Base-by-base conservation (phyloP, 2,329 filamentous ascomycete species). In the Madurella fahalii region DNA sequence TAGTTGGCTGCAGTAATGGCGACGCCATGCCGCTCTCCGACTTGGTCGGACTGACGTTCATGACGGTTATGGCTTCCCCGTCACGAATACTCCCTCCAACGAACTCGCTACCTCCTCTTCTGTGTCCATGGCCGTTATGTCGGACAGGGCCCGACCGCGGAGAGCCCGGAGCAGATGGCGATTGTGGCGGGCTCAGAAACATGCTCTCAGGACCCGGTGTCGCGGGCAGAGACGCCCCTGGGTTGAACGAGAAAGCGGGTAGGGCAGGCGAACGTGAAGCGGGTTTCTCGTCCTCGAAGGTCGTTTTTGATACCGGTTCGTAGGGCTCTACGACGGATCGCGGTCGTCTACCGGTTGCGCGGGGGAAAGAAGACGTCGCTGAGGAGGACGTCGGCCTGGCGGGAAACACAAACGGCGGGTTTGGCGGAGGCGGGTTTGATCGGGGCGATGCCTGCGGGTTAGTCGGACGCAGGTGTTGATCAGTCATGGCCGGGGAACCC, bases 101-200 rank as follows among this genome's bases (percentile, higher is more conserved):
- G 65, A 95, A 91, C 68, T 96, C 91, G 68, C 91, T 96, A 30
- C 85, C 87, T 51, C 88, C 88, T 64, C 92, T 82, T 64, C 86
- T 81, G 69, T 96, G 92, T 31, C 87, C 85, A 67, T 91, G 88
- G 18, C 85, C 84, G 32, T 74, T 72, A 20, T 80, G 74, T 57
- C 82, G 77, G 17, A 79, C 75, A 16, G 84, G 78, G 7, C 74
- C 69, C 1, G 74, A 67, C 39, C 73, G 71, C 2, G 75, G 72
- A 4, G 80, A 80, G 15, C 73, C 71, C 12, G 82, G 79, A 11
- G 80, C 79, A 11, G 78, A 70, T 0, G 81, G 78, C n/a, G 80
- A 80, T 15, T 78, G 70, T 0, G 81, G 78, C 13, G 83, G 81
- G 49, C 77, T 81, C 18, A 82, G 66, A n/a, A 78, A 70, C 15